Evolutionary conservation across 208 protist species (phyloP).

Genomic region (Sergeia podlipaevii): DNA sequence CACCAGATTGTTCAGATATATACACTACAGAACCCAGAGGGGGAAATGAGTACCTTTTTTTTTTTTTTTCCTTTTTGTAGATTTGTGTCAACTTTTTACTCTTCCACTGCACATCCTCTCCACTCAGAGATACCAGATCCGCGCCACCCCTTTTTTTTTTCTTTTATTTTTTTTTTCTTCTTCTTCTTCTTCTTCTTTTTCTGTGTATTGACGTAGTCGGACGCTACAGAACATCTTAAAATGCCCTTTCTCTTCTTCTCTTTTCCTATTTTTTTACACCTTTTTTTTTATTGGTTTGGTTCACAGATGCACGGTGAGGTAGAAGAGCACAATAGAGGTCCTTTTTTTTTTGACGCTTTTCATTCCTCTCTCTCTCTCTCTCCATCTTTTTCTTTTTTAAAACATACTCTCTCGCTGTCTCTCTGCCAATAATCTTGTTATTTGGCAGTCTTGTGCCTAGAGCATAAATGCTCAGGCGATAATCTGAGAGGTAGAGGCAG

Average conservation of each 20-base stretch:
- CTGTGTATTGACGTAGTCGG: too few relatives aligned
- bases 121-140: too few relatives aligned
- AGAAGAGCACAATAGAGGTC: too few relatives aligned
- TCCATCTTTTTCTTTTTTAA: too few relatives aligned
- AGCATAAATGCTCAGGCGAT: background rate
- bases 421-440: background rate
- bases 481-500: too few relatives aligned
- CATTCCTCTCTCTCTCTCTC: too few relatives aligned
- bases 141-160: conserved; percentile 12
- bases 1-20: background rate
- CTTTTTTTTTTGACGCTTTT: too few relatives aligned
- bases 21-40: background rate
- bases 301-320: too few relatives aligned
- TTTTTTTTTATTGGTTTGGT: conserved; percentile 4
- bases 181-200: background rate
- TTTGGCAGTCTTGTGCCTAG: background rate
- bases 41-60: conserved; percentile 3
- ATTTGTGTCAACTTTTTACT: conserved; percentile 14
- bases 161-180: conserved; percentile 12
- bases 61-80: conserved; percentile 13
- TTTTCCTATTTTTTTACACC: background rate
- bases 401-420: too few relatives aligned
- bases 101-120: too few relatives aligned
- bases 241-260: conserved; percentile 3
- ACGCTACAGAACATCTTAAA: too few relatives aligned